phyloP scores from a whole-genome alignment of 2,329 filamentous ascomycete species.

The Seiridium cupressi region DNA sequence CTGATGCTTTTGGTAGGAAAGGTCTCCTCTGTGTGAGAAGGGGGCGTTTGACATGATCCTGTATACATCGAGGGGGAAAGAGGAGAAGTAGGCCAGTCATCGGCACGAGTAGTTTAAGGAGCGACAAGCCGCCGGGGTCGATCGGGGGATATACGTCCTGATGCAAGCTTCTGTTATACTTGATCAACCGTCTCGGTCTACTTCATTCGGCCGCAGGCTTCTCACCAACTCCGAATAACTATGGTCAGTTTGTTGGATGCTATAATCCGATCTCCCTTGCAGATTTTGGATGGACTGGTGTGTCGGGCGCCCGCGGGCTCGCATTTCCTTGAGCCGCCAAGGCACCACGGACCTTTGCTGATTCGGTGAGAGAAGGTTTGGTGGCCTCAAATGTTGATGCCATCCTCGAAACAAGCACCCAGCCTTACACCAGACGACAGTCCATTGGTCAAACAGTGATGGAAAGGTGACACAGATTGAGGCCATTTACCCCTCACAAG shows the following conservation, averaged over 20 bases:
- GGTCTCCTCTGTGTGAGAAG: conserved; percentile 5
- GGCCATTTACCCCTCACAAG: background rate
- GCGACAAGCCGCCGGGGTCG: background rate
- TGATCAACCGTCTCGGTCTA: no score
- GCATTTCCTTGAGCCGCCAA: background rate
- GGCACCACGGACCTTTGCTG: background rate
- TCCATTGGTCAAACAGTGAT: background rate
- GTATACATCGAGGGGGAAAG: background rate
- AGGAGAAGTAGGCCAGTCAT: background rate
- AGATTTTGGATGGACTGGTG: background rate
- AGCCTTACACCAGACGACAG: background rate
- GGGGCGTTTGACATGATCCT: conserved; percentile 10
- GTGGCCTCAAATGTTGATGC: no score
- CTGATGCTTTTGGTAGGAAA: conserved; percentile 4
- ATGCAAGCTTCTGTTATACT: no score
- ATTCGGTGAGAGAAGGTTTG: background rate
- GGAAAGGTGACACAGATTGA: background rate
- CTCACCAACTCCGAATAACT: no score
- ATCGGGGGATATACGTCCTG: no score
- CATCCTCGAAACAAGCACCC: no score
- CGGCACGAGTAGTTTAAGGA: background rate
- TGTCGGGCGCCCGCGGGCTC: background rate
- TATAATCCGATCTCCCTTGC: background rate
- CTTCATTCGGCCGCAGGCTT: no score
- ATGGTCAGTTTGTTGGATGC: no score